Conservation (phyloP, 2,329 filamentous ascomycete genomes). For the Colletotrichum orbiculare region DNA sequence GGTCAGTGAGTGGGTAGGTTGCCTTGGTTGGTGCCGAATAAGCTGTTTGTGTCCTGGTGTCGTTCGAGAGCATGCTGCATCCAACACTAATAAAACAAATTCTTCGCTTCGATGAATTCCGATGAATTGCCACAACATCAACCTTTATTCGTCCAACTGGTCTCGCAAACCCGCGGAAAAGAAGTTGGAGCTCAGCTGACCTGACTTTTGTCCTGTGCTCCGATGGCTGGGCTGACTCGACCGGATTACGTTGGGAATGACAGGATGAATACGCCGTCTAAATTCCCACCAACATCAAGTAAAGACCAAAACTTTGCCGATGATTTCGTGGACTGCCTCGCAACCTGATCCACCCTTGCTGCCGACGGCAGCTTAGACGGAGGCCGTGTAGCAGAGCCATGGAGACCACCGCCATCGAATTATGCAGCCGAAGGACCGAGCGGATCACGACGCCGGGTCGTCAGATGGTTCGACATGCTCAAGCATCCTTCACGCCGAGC, state of each 20-base stretch:
- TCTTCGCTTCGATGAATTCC: too few relatives aligned
- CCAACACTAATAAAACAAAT: too few relatives aligned
- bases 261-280: slow-evolving; percentile 1
- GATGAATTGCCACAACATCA: too few relatives aligned
- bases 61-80: too few relatives aligned
- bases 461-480: slow-evolving; percentile 6
- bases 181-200: too few relatives aligned
- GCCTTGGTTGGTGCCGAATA: too few relatives aligned
- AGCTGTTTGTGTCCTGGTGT: too few relatives aligned
- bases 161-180: too few relatives aligned
- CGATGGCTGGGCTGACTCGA: slow-evolving; percentile 6
- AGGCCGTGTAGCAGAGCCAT: slow-evolving; percentile 6
- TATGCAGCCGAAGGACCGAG: slow-evolving; percentile 5
- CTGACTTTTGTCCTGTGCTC: neutral
- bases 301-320: slow-evolving; percentile 1
- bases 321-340: neutral
- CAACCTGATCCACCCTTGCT: slow-evolving; percentile 4
- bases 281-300: neutral
- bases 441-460: neutral
- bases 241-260: neutral
- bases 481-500: neutral
- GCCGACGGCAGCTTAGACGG: neutral
- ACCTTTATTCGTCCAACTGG: too few relatives aligned
- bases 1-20: too few relatives aligned
- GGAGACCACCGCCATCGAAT: neutral